Conservation (phyloP, 352 stramenopile genomes). For the Phytophthora pinifolia region DNA sequence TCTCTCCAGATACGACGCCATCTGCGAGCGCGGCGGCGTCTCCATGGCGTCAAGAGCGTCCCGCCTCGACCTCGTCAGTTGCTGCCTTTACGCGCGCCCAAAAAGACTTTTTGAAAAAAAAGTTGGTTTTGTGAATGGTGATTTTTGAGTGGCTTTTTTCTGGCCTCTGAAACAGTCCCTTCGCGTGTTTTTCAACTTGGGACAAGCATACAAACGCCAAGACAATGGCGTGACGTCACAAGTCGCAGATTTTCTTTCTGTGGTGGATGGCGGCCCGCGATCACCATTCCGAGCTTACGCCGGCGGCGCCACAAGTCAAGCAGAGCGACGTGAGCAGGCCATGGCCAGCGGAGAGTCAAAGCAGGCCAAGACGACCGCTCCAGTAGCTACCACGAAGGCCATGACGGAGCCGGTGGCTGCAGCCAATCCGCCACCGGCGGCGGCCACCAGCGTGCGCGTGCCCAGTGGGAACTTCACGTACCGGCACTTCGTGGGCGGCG, state of each 20-base stretch:
- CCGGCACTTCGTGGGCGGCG: slow-evolving; percentile 74
- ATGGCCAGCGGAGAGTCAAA: slow-evolving; percentile 10
- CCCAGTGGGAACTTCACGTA: slow-evolving; percentile 40
- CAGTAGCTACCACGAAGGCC: background rate
- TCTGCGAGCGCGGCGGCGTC: slow-evolving; percentile 29
- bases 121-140: background rate
- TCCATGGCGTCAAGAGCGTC: slow-evolving; percentile 15
- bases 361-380: background rate
- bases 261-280: slow-evolving; percentile 27
- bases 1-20: slow-evolving; percentile 49
- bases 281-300: slow-evolving; percentile 12
- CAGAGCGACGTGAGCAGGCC: slow-evolving; percentile 4
- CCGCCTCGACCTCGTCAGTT: slow-evolving; percentile 6
- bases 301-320: slow-evolving; percentile 16
- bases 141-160: background rate
- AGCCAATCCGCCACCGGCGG: slow-evolving; percentile 12
- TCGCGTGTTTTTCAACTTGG: slow-evolving; percentile 26
- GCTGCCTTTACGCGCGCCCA: slow-evolving; percentile 4
- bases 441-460: slow-evolving; percentile 37
- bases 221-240: slow-evolving; percentile 16
- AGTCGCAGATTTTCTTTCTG: slow-evolving; percentile 32
- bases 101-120: slow-evolving; percentile 6
- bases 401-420: slow-evolving; percentile 1
- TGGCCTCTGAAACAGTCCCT: slow-evolving; percentile 2
- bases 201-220: slow-evolving; percentile 17